phyloP scores from a whole-genome alignment of 495 filamentous ascomycete genomes.

The Chlorociboria aeruginascens region DNA sequence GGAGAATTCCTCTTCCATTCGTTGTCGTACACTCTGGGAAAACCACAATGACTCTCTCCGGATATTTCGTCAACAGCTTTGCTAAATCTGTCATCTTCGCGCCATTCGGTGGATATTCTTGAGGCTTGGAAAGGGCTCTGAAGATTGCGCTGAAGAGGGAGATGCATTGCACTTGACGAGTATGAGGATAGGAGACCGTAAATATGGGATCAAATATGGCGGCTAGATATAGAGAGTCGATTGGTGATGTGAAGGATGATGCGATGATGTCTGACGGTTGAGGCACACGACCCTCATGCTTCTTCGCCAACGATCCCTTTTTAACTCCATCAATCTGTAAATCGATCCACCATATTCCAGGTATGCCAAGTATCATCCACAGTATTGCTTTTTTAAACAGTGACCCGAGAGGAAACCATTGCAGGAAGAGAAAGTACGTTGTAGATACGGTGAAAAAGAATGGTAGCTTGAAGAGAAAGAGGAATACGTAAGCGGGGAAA shows the following conservation, averaged over 20 bases:
- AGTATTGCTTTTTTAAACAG: conserved; percentile 68
- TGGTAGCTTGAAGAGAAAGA: conserved; percentile 73
- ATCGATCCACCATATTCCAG: conserved; percentile 96
- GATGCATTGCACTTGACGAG: conserved; percentile 59
- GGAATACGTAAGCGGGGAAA: conserved; percentile 49
- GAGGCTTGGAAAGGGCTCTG: conserved; percentile 54
- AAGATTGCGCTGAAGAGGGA: conserved; percentile 63
- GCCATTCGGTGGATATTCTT: conserved; percentile 31
- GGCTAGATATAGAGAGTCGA: conserved; percentile 91
- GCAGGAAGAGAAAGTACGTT: conserved; percentile 68
- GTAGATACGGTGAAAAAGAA: conserved; percentile 56
- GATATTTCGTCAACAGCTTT: conserved; percentile 52
- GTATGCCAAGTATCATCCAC: conserved; percentile 75
- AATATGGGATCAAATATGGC: conserved; percentile 96
- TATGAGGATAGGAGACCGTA: conserved; percentile 65
- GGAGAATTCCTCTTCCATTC: conserved; percentile 83
- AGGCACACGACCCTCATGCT: conserved; percentile 58
- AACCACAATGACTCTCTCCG: conserved; percentile 61
- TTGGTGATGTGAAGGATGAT: conserved; percentile 77
- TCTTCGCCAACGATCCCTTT: conserved; percentile 55
- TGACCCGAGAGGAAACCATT: conserved; percentile 77
- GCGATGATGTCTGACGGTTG: conserved; percentile 66
- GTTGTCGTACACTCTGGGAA: conserved; percentile 93
- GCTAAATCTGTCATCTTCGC: conserved; percentile 45
- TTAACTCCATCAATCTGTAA: conserved; percentile 90